phyloP scores from a whole-genome alignment of 208 protist genomes.

The Trypanosoma platydactyli region DNA sequence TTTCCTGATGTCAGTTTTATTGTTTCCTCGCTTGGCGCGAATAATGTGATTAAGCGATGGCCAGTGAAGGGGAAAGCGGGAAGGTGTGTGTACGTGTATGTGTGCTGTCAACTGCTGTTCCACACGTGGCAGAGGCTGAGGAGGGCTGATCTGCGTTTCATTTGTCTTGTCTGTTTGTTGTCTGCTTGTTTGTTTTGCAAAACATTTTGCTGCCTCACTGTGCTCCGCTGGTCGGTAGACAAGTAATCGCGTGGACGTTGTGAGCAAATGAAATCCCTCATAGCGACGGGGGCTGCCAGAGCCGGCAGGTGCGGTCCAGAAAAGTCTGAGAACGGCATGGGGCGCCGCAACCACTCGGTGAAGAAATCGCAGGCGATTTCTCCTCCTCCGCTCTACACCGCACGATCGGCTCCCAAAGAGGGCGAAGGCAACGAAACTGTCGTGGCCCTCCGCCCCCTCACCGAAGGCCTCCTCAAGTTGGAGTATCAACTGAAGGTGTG shows the following conservation, averaged over 20 bases:
- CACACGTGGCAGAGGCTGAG: no score
- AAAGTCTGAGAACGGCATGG: no score
- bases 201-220: not conserved
- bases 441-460: constrained; percentile 2
- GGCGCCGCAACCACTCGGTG: not conserved
- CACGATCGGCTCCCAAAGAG: not conserved
- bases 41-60: no score
- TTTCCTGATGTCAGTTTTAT: no score
- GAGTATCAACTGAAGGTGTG: constrained; percentile 24
- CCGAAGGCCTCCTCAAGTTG: constrained; percentile 22
- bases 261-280: no score
- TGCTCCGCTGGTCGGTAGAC: not conserved
- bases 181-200: constrained; percentile 7
- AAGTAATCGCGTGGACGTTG: not conserved
- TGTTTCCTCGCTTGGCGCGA: no score
- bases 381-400: not conserved
- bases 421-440: not conserved
- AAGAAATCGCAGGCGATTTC: not conserved
- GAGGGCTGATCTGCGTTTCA: not conserved
- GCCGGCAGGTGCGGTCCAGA: no score
- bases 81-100: no score
- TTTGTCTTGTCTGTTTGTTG: constrained; percentile 11
- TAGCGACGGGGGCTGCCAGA: no score
- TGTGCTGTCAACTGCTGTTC: no score
- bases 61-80: no score